A percentile compares a stretch with the other conserved stretches of the same genome.
These are phyloP conservation scores for Cryptococcus hybrid DNA, from an alignment of 1,284 basidiomycete genomes.

Conservation along the genomic window DNA sequence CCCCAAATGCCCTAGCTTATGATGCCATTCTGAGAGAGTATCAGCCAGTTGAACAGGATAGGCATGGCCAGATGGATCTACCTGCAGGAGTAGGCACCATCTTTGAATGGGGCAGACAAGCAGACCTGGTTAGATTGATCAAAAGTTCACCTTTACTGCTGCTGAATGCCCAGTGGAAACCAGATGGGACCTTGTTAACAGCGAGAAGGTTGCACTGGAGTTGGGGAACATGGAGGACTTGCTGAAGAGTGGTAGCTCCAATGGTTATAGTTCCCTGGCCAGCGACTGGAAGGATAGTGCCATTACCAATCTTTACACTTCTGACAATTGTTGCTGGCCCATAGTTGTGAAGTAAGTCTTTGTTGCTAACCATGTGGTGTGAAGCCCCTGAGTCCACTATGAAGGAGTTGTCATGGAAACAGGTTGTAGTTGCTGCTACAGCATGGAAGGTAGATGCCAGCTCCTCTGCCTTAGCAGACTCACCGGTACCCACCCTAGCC, in stretches of 20 bases:
- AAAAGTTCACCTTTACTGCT: not conserved
- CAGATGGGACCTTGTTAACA: conserved; percentile 1
- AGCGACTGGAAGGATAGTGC: not conserved
- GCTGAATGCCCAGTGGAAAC: conserved; percentile 1
- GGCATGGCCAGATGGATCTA: conserved; percentile 1
- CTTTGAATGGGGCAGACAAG: conserved; percentile 1
- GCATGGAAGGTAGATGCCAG: too few relatives aligned
- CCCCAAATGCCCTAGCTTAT: conserved; percentile 4
- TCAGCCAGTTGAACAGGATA: too few relatives aligned
- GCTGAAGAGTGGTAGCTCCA: conserved; percentile 1
- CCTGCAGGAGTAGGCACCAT: conserved; percentile 6
- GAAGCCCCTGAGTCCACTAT: conserved; percentile 9
- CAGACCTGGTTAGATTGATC: not conserved
- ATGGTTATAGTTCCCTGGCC: not conserved
- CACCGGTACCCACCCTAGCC: too few relatives aligned
- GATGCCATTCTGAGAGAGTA: too few relatives aligned
- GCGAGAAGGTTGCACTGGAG: conserved; percentile 6
- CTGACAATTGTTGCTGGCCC: not conserved
- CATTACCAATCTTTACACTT: conserved; percentile 1
- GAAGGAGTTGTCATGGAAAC: not conserved
- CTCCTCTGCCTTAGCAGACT: not conserved
- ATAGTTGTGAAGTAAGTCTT: not conserved
- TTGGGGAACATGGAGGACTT: conserved; percentile 5
- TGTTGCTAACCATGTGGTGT: conserved; percentile 4
- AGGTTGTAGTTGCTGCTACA: too few relatives aligned